Evolutionary conservation across 2,329 filamentous ascomycete species (phyloP).

Genomic region (Aspergillus versicolor): DNA sequence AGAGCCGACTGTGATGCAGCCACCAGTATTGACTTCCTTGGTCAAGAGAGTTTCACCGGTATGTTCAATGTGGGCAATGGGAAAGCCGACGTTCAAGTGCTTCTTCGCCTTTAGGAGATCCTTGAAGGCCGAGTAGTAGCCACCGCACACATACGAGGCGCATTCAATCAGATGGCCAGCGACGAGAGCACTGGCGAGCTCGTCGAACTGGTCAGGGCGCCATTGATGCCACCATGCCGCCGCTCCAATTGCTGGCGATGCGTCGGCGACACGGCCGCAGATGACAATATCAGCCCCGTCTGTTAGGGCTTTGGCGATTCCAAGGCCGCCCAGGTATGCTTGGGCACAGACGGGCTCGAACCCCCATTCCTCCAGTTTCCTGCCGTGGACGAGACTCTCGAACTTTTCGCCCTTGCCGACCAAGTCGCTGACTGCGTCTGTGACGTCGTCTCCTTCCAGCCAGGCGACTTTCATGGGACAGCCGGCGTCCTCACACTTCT

Average conservation of each 20-base stretch:
- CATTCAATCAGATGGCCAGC: conserved; percentile 33
- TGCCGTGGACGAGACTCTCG: background rate
- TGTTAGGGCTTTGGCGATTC: conserved; percentile 28
- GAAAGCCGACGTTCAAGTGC: conserved; percentile 21
- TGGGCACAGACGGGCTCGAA: conserved; percentile 1
- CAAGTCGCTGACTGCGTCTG: background rate
- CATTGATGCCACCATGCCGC: conserved; percentile 22
- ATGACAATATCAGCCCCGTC: conserved; percentile 32
- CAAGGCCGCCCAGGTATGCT: conserved; percentile 11
- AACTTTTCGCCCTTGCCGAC: background rate
- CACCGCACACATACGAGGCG: conserved; percentile 31
- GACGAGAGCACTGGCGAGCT: conserved; percentile 17
- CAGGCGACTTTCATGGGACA: conserved; percentile 6
- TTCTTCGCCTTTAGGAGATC: conserved; percentile 10
- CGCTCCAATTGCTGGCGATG: conserved; percentile 21
- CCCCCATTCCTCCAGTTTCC: conserved; percentile 1
- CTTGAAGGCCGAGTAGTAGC: conserved; percentile 36
- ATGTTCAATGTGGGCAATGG: conserved; percentile 23
- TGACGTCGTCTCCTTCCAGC: conserved; percentile 12
- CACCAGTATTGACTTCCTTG: conserved; percentile 15
- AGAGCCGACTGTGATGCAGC: conserved; percentile 20
- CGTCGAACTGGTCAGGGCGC: conserved; percentile 12
- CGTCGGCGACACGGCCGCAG: conserved; percentile 32
- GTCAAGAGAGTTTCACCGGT: conserved; percentile 19
- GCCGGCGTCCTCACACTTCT: conserved; percentile 3